phyloP scores from a whole-genome alignment of 164 flowering plant genomes.

The Saururus chinensis region DNA sequence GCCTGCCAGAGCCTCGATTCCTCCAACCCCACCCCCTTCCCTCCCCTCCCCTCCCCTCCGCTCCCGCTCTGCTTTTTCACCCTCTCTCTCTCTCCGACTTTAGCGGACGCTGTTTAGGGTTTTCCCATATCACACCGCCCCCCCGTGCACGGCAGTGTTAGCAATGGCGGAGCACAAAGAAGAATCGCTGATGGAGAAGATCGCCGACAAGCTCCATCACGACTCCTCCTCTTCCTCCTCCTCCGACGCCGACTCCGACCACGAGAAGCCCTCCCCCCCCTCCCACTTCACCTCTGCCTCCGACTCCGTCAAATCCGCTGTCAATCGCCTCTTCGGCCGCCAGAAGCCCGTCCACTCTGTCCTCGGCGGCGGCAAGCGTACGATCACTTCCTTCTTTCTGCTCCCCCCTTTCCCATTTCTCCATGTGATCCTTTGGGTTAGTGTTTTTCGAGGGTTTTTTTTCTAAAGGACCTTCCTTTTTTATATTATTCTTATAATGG shows the following conservation, averaged over 20 bases:
- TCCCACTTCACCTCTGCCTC: slow-evolving; percentile 25
- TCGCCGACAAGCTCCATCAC: slow-evolving; percentile 41
- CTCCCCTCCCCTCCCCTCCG: too few species aligned
- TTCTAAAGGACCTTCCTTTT: not conserved
- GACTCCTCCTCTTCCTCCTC: slow-evolving; percentile 31
- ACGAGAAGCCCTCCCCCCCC: slow-evolving; percentile 23
- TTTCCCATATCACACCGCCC: too few species aligned
- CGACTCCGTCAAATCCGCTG: slow-evolving; percentile 22
- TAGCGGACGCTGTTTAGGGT: too few species aligned
- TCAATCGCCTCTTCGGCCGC: slow-evolving; percentile 58
- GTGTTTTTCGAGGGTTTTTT: not conserved
- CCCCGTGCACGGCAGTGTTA: too few species aligned
- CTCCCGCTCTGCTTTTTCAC: too few species aligned
- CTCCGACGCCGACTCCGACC: slow-evolving; percentile 20
- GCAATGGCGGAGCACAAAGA: slow-evolving; percentile 18
- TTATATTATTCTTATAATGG: too few species aligned
- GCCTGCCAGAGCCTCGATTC: too few species aligned
- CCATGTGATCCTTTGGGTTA: not conserved
- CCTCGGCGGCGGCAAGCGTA: slow-evolving; percentile 86
- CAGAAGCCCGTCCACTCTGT: slow-evolving; percentile 68
- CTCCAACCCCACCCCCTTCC: too few species aligned
- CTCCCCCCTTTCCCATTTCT: not conserved
- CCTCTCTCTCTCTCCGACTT: too few species aligned
- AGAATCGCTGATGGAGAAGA: slow-evolving; percentile 54
- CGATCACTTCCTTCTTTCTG: not conserved